Base-by-base conservation (phyloP, 1,284 basidiomycete species). In the Ustilago vetiveriae region DNA sequence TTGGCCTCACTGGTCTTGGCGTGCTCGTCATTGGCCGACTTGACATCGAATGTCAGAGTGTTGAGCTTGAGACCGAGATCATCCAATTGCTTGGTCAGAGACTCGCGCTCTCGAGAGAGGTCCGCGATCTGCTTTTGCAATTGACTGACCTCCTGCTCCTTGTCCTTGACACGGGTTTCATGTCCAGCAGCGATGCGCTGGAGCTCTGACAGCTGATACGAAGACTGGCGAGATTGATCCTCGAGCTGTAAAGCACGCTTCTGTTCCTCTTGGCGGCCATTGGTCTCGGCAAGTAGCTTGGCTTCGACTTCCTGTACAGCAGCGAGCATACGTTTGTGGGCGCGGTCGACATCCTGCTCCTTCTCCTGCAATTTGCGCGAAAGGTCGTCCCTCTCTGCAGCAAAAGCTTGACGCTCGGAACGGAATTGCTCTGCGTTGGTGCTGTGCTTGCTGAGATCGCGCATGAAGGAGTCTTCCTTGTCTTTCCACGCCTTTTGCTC, bases 171-270 rank as follows among this genome's bases (percentile, higher is more conserved):
- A 83, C 90, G 88, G 9, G 85, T 84, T 33, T 92, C 90, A 75
- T 93, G 91, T 29, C 92, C 91, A 3, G 87, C 88, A 5, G 90
- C 87, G 0, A 90, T 89, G 23, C 90, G 87, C 11, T 88, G 86
- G 74, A 93, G 83, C 80, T 96, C 92, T 4, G 88, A 84, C 2
- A 92, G 85, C 76, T 94, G 91, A 43, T 90, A 88, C 69, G 90
- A 90, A n/a, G 88, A 85, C 50, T 90, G 67, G 22, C 74, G 66
- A 19, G 50, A 52, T 47, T 79, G 67, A 23, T 72, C 65, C 36
- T 75, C 72, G 43, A 74, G 65, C 69, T 68, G 63, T 19, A 50
- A 27, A 29, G 75, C 66, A 29, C 68, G 57, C 36, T 71, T 52
- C 32, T 67, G 57, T 16, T 75, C 70, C 7, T 60, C 66, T 27